These are phyloP conservation scores for Inga laurina DNA, from an alignment of 306 rosid genomes.

Conservation along the genomic window DNA sequence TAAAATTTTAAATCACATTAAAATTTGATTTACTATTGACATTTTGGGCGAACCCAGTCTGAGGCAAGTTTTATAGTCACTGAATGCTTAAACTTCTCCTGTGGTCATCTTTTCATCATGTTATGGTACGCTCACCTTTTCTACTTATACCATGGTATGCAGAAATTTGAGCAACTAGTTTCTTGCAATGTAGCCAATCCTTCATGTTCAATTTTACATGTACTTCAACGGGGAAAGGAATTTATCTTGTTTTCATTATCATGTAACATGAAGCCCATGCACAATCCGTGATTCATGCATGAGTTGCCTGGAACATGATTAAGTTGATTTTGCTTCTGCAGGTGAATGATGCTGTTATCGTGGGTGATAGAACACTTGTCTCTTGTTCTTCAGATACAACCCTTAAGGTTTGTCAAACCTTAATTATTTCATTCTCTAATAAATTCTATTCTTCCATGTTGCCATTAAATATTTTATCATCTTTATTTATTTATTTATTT, in stretches of 20 bases:
- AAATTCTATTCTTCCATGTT: not conserved
- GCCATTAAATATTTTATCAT: conserved; percentile 1
- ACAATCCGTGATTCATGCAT: conserved; percentile 20
- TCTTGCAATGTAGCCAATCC: conserved; percentile 1
- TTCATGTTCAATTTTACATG: conserved; percentile 2
- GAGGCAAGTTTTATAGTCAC: not conserved
- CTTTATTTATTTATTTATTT: not conserved
- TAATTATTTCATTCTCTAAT: not conserved
- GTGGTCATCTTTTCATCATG: not conserved
- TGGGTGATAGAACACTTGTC: conserved; percentile 68
- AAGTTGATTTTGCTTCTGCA: conserved; percentile 41
- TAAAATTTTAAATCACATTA: not conserved
- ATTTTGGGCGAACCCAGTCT: not conserved
- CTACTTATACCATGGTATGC: not conserved
- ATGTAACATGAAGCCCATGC: not conserved
- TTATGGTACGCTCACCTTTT: not conserved
- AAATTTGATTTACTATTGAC: conserved; percentile 6
- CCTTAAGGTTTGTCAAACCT: conserved; percentile 58
- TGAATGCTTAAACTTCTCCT: conserved; percentile 5
- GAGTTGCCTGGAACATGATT: not conserved
- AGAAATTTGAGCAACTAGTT: conserved; percentile 6
- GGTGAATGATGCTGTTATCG: conserved; percentile 84
- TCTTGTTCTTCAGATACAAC: conserved; percentile 91
- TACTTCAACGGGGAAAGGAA: conserved; percentile 12
- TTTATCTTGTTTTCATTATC: not conserved